Evolutionary conservation across 139 green algal genomes (phyloP), one percentile per base, ranked within the genome.

Genomic region (Tetratostichococcus sp.): DNA sequence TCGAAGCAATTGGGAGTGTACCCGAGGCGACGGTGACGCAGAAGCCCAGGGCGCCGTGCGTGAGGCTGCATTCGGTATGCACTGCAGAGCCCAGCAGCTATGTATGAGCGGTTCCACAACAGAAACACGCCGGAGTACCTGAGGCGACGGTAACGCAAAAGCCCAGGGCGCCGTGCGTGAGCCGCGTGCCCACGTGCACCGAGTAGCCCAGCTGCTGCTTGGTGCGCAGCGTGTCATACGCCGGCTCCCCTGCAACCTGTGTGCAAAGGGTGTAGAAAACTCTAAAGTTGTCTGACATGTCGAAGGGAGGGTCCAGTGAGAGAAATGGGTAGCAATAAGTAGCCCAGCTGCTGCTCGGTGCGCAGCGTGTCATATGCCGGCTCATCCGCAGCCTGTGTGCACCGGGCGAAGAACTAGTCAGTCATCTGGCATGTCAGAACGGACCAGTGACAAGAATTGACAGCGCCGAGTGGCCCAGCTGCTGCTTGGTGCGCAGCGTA

Each of bases 381-480:
- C 85, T 97, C 93, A 62, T 78, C 80, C 35, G 91, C 35, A n/a
- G 95, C 70, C 79, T 94, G 91, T 17, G 6, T 25, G 62, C 21
- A 19, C 16, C 22, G 8, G 6, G 8, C 14, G 14, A 30, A 17
- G n/a, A n/a, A 28, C 58, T 6, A 14, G 14, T 8, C 6, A 14
- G 8, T 14, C 21, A 16, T 16, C 8, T 8, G 8, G 26, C 26
- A 30, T 67, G 58, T 67, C 23, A 16, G n/a, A n/a, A n/a, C n/a
- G n/a, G n/a, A n/a, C n/a, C n/a, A n/a, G n/a, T n/a, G n/a, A n/a
- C n/a, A n/a, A n/a, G n/a, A n/a, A n/a, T n/a, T n/a, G n/a, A n/a
- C n/a, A n/a, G n/a, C n/a, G n/a, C n/a, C n/a, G n/a, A n/a, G 84
- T 98, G 98, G 21, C 94, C 94, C 74, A 98, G 87, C 90, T 98